Conservation (phyloP, 371 early-diverging fungal genomes). For the Spraguea lophii region DNA sequence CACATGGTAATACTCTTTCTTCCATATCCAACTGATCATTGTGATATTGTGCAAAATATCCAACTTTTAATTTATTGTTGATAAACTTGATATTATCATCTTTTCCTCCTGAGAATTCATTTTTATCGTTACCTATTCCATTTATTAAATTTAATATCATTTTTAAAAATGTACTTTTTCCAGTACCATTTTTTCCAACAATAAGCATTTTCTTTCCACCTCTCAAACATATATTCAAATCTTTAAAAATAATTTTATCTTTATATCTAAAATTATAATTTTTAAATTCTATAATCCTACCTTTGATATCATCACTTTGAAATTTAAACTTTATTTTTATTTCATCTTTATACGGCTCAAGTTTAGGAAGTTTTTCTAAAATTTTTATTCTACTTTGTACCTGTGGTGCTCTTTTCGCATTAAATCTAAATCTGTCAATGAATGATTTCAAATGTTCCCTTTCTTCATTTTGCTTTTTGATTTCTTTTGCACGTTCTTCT, state of each 20-base stretch:
- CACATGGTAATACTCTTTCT: constrained; percentile 65
- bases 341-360: constrained; percentile 12
- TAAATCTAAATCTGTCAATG: constrained; percentile 90
- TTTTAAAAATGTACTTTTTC: constrained; percentile 65
- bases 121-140: constrained; percentile 64
- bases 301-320: not conserved
- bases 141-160: constrained; percentile 54
- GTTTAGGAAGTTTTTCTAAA: constrained; percentile 58
- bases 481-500: constrained; percentile 70
- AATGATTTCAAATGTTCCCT: constrained; percentile 78
- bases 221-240: constrained; percentile 15
- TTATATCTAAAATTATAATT: constrained; percentile 19
- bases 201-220: constrained; percentile 20
- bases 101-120: constrained; percentile 66
- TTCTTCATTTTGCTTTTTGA: constrained; percentile 15
- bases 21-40: constrained; percentile 68
- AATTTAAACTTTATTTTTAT: constrained; percentile 26
- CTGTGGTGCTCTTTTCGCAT: constrained; percentile 86
- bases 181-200: constrained; percentile 53
- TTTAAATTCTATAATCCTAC: constrained; percentile 20
- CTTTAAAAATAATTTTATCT: constrained; percentile 5
- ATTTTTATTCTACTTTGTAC: constrained; percentile 91
- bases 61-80: constrained; percentile 31
- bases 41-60: constrained; percentile 87
- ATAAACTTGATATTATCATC: no score